phyloP scores from a whole-genome alignment of 345 rosid genomes.

The Erysimum cheiranthoides region DNA sequence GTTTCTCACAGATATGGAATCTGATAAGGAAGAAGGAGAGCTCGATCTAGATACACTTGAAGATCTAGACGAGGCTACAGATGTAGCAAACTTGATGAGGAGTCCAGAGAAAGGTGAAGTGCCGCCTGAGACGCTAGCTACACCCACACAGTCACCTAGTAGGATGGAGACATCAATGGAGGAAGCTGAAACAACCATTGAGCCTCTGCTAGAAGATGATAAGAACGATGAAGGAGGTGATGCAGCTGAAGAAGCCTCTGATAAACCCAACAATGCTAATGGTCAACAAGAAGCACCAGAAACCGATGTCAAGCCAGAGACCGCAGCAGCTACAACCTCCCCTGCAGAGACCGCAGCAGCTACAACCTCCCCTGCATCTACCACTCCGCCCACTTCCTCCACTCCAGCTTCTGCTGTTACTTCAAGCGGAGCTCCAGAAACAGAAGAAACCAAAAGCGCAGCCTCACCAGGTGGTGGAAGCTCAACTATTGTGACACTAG shows the following conservation, averaged over 20 bases:
- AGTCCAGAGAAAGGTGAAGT: conserved; percentile 65
- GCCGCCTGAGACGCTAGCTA: conserved; percentile 52
- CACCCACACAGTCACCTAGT: conserved; percentile 68
- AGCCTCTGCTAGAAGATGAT: conserved; percentile 55
- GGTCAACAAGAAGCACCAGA: conserved; percentile 50
- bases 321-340: conserved; percentile 43
- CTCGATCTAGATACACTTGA: conserved; percentile 62
- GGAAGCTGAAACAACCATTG: conserved; percentile 61
- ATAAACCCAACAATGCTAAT: conserved; percentile 55
- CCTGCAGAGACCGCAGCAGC: conserved; percentile 38
- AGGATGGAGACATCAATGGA: conserved; percentile 54
- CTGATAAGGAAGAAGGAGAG: conserved; percentile 95
- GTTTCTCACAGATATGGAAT: conserved; percentile 52
- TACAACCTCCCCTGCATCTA: conserved; percentile 32
- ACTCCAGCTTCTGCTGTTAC: conserved; percentile 31
- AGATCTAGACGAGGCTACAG: conserved; percentile 62
- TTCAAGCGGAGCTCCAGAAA: conserved; percentile 46
- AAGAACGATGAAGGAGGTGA: conserved; percentile 75
- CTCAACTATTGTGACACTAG: conserved; percentile 52
- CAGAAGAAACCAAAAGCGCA: conserved; percentile 59
- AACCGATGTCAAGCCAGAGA: conserved; percentile 41
- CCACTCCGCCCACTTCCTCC: conserved; percentile 28
- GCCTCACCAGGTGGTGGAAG: conserved; percentile 54
- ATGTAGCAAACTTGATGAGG: conserved; percentile 49
- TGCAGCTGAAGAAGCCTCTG: conserved; percentile 58